Percentiles rank a stretch among this genome's conserved stretches.
Evolutionary conservation across 2,329 filamentous ascomycete genomes (phyloP).

Genomic region (Parastagonospora nodorum): DNA sequence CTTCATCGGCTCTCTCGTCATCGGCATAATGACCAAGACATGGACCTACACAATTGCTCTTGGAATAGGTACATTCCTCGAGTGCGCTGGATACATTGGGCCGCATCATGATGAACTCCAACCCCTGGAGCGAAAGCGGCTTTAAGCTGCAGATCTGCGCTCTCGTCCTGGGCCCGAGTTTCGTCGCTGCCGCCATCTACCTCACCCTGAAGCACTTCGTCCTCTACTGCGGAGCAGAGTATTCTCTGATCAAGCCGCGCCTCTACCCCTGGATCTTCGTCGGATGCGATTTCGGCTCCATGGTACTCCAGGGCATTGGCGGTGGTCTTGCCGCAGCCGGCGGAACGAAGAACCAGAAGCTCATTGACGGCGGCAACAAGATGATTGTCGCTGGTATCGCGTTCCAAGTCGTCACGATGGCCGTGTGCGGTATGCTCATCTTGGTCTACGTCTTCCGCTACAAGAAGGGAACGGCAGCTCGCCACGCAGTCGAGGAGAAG

Average conservation of each 20-base stretch:
- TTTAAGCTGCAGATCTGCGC: constrained; percentile 52
- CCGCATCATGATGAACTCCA: constrained; percentile 49
- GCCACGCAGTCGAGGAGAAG: constrained; percentile 22
- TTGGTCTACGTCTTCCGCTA: constrained; percentile 39
- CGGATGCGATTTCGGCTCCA: constrained; percentile 59
- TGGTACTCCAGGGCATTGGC: constrained; percentile 61
- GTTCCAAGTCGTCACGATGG: constrained; percentile 59
- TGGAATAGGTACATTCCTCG: constrained; percentile 48
- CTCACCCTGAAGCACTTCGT: constrained; percentile 55
- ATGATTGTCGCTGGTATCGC: constrained; percentile 62
- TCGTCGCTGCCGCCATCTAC: constrained; percentile 55
- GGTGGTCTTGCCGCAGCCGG: constrained; percentile 58
- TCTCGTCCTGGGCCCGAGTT: constrained; percentile 51
- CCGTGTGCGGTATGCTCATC: constrained; percentile 51
- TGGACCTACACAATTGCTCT: constrained; percentile 50
- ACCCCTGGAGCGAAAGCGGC: constrained; percentile 49
- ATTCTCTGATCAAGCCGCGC: constrained; percentile 45
- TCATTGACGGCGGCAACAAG: constrained; percentile 53
- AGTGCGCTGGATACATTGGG: constrained; percentile 51
- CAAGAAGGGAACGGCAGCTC: constrained; percentile 17
- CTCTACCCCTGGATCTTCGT: constrained; percentile 64
- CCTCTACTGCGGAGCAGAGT: constrained; percentile 49
- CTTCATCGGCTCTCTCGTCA: constrained; percentile 20
- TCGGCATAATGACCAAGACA: constrained; percentile 40
- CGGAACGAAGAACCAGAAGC: constrained; percentile 30